Evolutionary conservation across 345 rosid genomes (phyloP).

Genomic region (Geranium rotundifolium): DNA sequence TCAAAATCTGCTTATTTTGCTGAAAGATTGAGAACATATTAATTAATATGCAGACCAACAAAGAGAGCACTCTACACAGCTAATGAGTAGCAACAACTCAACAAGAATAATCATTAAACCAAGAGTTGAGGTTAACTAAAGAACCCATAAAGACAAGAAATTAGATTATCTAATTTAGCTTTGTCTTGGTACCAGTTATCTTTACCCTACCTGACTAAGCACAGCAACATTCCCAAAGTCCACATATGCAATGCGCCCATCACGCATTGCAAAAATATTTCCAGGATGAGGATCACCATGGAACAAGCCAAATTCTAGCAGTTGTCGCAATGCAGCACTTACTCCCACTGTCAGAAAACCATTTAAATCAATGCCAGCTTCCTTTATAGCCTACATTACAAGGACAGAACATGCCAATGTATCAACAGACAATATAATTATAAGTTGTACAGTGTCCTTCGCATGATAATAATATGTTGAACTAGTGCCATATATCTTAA

Average conservation of each 20-base stretch:
- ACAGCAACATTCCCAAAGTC: slow-evolving; percentile 99
- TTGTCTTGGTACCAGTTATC: background rate
- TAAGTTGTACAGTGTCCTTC: slow-evolving; percentile 7
- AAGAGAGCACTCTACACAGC: background rate
- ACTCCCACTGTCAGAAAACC: slow-evolving; percentile 94
- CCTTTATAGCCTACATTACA: slow-evolving; percentile 60
- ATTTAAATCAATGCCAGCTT: slow-evolving; percentile 76
- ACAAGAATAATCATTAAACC: no score
- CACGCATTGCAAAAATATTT: slow-evolving; percentile 92
- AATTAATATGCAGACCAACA: background rate
- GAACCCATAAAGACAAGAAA: no score
- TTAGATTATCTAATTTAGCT: no score
- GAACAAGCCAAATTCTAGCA: slow-evolving; percentile 88
- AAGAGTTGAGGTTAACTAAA: no score
- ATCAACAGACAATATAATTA: background rate
- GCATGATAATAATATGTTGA: slow-evolving; percentile 2
- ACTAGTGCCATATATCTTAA: slow-evolving; percentile 6
- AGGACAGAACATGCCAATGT: no score
- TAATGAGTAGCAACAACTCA: no score
- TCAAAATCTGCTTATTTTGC: slow-evolving; percentile 96
- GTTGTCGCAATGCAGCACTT: slow-evolving; percentile 89
- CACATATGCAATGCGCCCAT: slow-evolving; percentile 95
- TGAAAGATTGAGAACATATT: slow-evolving; percentile 29
- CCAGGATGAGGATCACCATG: slow-evolving; percentile 99
- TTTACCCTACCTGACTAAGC: slow-evolving; percentile 97